Conservation (phyloP, 345 rosid genomes). For the Citrus hindsii region DNA sequence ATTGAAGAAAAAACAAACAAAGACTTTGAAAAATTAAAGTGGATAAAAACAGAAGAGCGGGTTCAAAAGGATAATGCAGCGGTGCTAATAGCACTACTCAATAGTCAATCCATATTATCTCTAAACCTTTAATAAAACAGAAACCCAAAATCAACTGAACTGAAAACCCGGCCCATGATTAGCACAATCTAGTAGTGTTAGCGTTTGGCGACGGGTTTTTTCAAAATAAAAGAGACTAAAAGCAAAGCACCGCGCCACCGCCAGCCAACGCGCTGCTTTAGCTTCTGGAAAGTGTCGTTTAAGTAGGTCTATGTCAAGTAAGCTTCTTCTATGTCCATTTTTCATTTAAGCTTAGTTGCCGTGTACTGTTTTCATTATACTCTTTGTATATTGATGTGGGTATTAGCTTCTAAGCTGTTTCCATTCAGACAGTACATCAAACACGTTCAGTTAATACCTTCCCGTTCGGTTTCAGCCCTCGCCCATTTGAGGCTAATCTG, state of each 20-base stretch:
- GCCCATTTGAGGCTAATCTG: constrained; percentile 20
- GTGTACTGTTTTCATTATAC: background rate
- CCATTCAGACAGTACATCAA: constrained; percentile 12
- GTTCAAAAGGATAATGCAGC: no score
- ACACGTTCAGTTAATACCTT: constrained; percentile 14
- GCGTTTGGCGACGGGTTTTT: background rate
- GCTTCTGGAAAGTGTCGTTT: background rate
- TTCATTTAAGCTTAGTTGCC: background rate
- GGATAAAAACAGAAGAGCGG: no score
- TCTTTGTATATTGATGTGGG: constrained; percentile 23
- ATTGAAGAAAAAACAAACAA: no score
- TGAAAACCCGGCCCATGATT: background rate
- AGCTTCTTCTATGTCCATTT: background rate
- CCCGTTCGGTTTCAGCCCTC: constrained; percentile 28
- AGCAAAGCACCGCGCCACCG: background rate
- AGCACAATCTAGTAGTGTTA: background rate
- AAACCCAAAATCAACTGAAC: no score
- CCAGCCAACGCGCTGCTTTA: background rate
- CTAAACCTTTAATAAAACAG: no score
- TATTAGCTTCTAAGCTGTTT: constrained; percentile 2
- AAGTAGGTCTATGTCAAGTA: background rate
- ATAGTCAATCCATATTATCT: no score
- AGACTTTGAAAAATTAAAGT: no score
- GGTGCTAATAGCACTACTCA: accelerated
- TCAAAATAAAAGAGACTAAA: background rate